Conservation (phyloP, 441 rosid species). For the Bocquillonia castaneifolia region DNA sequence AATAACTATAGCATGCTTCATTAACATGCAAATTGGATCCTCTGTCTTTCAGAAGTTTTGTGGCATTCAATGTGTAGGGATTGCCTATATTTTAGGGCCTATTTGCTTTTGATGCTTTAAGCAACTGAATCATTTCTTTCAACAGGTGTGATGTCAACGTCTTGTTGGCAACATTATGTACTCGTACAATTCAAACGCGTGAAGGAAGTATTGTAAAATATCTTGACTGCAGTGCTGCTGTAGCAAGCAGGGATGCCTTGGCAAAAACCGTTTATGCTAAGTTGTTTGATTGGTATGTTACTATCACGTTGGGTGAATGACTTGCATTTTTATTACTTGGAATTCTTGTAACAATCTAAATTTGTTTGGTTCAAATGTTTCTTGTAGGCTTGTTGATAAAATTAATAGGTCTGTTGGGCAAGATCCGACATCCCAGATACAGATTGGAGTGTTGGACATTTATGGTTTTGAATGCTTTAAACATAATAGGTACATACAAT, state of each 20-base stretch:
- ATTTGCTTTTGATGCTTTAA: constrained; percentile 4
- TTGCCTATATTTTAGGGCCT: constrained; percentile 1
- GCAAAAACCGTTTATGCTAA: constrained; percentile 93
- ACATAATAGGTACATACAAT: constrained; percentile 55
- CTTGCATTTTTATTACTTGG: constrained; percentile 9
- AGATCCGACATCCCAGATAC: constrained; percentile 59
- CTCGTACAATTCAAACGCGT: constrained; percentile 91
- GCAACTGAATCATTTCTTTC: constrained; percentile 18
- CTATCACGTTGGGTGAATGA: constrained; percentile 3
- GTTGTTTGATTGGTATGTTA: constrained; percentile 83
- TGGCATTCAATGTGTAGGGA: not conserved
- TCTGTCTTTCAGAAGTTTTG: not conserved
- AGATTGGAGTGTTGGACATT: constrained; percentile 91
- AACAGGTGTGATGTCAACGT: constrained; percentile 81
- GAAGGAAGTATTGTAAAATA: constrained; percentile 89
- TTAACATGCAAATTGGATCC: not conserved
- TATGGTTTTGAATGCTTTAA: constrained; percentile 96
- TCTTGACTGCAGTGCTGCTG: constrained; percentile 87
- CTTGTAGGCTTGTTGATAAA: constrained; percentile 81
- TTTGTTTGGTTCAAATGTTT: constrained; percentile 20
- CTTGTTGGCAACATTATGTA: constrained; percentile 69
- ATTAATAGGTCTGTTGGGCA: constrained; percentile 89
- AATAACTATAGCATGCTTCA: not conserved
- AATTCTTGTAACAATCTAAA: constrained; percentile 17
- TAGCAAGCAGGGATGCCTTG: constrained; percentile 90